These are phyloP conservation scores for Ganoderma multipileum DNA, from an alignment of 1,284 basidiomycete genomes.

Conservation along the genomic window DNA sequence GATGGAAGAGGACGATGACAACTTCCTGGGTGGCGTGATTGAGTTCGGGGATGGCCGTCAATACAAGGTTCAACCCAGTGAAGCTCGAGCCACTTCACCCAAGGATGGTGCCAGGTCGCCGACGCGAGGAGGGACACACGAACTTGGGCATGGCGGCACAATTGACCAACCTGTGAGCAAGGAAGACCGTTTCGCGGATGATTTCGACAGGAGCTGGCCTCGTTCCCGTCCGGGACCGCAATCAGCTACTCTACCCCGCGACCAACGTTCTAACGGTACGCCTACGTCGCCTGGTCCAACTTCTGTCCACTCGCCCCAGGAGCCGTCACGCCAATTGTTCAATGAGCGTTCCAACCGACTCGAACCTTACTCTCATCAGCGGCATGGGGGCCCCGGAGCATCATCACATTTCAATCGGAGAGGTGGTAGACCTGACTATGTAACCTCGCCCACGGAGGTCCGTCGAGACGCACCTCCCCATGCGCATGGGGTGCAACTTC, in stretches of 20 bases:
- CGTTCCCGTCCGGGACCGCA: constrained; percentile 55
- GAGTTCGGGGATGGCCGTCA: constrained; percentile 93
- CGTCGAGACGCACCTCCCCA: constrained; percentile 57
- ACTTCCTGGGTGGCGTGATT: constrained; percentile 87
- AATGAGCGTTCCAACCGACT: constrained; percentile 88
- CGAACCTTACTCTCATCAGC: constrained; percentile 70
- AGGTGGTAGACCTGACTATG: constrained; percentile 51
- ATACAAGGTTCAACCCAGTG: constrained; percentile 75
- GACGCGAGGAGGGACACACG: constrained; percentile 18
- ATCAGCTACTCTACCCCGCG: constrained; percentile 46
- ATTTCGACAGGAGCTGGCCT: constrained; percentile 94
- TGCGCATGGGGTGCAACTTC: constrained; percentile 51
- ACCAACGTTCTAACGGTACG: constrained; percentile 46
- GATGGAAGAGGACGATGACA: constrained; percentile 92
- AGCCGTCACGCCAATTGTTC: constrained; percentile 77
- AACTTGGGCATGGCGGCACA: constrained; percentile 17
- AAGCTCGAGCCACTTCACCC: constrained; percentile 36
- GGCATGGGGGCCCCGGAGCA: constrained; percentile 44
- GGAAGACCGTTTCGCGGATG: constrained; percentile 84
- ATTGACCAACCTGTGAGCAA: constrained; percentile 60
- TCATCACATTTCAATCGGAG: constrained; percentile 46
- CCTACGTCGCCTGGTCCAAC: constrained; percentile 47
- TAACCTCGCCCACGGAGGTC: constrained; percentile 49
- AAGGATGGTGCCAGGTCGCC: constrained; percentile 23
- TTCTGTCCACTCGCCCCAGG: constrained; percentile 55